These are phyloP conservation scores for Volutella citrinella DNA, from an alignment of 2,329 filamentous ascomycete genomes.

Conservation along the genomic window DNA sequence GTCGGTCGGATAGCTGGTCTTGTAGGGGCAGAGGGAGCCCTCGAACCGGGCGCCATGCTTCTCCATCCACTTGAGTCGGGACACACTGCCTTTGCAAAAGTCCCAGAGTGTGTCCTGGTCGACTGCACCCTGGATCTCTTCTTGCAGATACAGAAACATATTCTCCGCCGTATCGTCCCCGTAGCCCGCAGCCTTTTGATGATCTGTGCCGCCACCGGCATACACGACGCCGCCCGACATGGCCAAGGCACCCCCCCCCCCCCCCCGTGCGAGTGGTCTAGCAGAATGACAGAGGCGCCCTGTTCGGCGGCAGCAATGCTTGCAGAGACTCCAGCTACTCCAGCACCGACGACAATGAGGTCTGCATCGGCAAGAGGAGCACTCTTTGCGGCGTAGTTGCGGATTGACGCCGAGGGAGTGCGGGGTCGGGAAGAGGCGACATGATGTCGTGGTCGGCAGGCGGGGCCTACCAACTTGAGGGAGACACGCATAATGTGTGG, in stretches of 20 bases:
- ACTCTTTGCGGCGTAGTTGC: too few relatives aligned
- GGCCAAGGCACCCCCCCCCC: too few relatives aligned
- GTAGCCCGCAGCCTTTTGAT: neutral
- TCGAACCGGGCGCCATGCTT: constrained; percentile 4
- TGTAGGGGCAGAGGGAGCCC: constrained; percentile 1
- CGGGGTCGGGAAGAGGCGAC: neutral
- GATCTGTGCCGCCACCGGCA: too few relatives aligned
- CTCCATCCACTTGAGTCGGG: constrained; percentile 2
- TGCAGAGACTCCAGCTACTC: neutral
- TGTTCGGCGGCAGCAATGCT: neutral
- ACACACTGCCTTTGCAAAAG: neutral
- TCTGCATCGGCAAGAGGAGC: neutral
- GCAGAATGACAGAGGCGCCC: neutral
- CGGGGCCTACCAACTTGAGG: too few relatives aligned
- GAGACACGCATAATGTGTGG: too few relatives aligned
- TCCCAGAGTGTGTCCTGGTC: neutral
- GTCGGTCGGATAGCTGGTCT: constrained; percentile 3
- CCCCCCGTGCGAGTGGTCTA: neutral
- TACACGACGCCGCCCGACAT: too few relatives aligned
- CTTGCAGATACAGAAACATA: neutral
- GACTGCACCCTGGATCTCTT: neutral
- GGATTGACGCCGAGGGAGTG: too few relatives aligned
- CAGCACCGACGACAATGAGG: neutral
- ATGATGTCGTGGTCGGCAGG: too few relatives aligned
- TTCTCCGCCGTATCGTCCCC: neutral